Evolutionary conservation across 495 filamentous ascomycete species (phyloP).

Genomic region (Hypomontagnella monticulosa): DNA sequence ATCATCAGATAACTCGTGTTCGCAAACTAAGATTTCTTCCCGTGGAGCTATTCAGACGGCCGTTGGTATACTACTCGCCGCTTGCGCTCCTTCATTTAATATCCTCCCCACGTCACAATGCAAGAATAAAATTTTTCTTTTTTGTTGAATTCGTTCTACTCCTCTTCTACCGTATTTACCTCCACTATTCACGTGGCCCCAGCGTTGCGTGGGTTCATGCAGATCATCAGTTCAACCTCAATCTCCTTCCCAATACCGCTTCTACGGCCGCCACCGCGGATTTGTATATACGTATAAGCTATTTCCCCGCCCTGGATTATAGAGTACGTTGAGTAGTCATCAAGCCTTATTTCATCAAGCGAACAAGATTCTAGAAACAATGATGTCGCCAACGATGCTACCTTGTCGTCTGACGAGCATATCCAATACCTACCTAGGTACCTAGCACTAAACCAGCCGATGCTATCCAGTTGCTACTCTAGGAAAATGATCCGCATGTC

Average conservation of each 20-base stretch:
- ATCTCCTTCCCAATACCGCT: background rate
- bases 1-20: constrained; percentile 54
- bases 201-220: constrained; percentile 13
- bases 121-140: constrained; percentile 10
- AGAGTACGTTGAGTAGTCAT: too few species aligned
- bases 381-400: too few species aligned
- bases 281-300: too few species aligned
- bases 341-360: too few species aligned
- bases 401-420: too few species aligned
- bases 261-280: background rate
- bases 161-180: background rate
- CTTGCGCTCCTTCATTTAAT: constrained; percentile 2
- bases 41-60: background rate
- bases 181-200: constrained; percentile 13
- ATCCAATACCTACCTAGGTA: too few species aligned
- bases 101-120: constrained; percentile 13
- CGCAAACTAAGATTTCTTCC: background rate
- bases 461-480: constrained; percentile 15
- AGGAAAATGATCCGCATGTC: constrained; percentile 17
- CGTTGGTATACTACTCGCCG: background rate
- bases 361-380: too few species aligned
- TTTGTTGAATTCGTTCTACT: background rate
- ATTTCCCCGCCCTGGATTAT: too few species aligned
- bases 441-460: too few species aligned
- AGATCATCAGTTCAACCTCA: background rate